Evolutionary conservation across 345 rosid species (phyloP).

Genomic region (Streptanthus diversifolius): DNA sequence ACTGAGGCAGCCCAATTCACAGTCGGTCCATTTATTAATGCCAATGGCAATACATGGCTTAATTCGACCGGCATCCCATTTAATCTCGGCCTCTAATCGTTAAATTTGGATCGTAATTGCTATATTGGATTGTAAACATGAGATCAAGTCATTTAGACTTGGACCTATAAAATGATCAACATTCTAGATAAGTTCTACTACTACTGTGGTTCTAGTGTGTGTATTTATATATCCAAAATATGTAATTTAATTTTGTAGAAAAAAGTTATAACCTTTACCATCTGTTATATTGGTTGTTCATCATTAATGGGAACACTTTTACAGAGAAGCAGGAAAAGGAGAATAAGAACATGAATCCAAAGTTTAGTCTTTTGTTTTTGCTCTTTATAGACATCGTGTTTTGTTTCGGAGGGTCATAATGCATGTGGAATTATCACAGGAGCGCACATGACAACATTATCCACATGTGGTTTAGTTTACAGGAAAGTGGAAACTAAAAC

Average conservation of each 20-base stretch:
- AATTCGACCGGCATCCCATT: conserved; percentile 52
- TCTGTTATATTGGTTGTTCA: conserved; percentile 15
- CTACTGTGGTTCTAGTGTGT: neutral
- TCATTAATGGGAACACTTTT: conserved; percentile 21
- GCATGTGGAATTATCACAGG: conserved; percentile 28
- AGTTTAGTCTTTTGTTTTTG: neutral
- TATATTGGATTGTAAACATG: neutral
- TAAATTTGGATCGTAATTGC: neutral
- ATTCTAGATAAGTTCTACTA: neutral
- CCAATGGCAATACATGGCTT: conserved; percentile 62
- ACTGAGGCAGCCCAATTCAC: conserved; percentile 59
- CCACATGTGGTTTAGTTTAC: neutral
- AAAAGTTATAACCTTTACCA: neutral
- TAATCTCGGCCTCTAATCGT: conserved; percentile 27
- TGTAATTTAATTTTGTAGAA: neutral
- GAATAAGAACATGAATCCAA: conserved; percentile 26
- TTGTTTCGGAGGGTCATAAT: conserved; percentile 27
- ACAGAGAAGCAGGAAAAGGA: conserved; percentile 24
- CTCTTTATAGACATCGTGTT: conserved; percentile 16
- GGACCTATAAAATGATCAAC: neutral
- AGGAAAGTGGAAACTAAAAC: no score
- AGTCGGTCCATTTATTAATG: conserved; percentile 53
- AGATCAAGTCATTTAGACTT: neutral
- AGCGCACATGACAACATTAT: conserved; percentile 31
- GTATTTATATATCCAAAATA: neutral